Percentiles rank a stretch among this genome's conserved stretches.
phyloP scores from a whole-genome alignment of 2,329 filamentous ascomycete genomes.

The Colletotrichum sp. region DNA sequence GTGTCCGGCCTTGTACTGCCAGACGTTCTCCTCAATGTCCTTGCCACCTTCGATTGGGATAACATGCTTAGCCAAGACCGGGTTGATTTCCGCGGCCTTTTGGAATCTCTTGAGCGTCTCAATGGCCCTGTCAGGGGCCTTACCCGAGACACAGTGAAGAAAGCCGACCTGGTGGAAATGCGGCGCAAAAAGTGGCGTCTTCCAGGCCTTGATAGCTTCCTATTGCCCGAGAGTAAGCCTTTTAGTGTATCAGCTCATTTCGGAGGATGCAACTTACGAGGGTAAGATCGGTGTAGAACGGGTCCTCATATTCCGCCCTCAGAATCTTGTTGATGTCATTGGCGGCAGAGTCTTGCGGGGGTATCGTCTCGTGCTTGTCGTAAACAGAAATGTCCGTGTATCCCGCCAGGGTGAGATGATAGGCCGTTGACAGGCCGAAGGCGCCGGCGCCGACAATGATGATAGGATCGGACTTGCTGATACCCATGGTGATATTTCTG shows the following conservation, averaged over 20 bases:
- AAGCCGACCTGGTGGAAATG: slow-evolving; percentile 49
- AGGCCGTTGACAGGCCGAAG: slow-evolving; percentile 55
- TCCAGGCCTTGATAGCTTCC: slow-evolving; percentile 60
- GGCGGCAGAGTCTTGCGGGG: slow-evolving; percentile 55
- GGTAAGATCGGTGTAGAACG: slow-evolving; percentile 59
- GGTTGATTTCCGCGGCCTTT: slow-evolving; percentile 42
- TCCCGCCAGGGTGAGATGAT: slow-evolving; percentile 47
- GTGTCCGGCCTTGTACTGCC: slow-evolving; percentile 50
- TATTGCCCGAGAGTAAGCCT: slow-evolving; percentile 18
- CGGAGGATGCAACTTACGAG: slow-evolving; percentile 40
- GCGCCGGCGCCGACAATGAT: slow-evolving; percentile 51
- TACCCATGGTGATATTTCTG: slow-evolving; percentile 19
- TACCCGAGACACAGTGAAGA: slow-evolving; percentile 53
- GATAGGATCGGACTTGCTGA: slow-evolving; percentile 30
- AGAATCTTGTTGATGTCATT: slow-evolving; percentile 69
- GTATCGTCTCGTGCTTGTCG: slow-evolving; percentile 43
- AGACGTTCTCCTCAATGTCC: slow-evolving; percentile 47
- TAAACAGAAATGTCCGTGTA: slow-evolving; percentile 53
- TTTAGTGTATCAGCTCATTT: background rate
- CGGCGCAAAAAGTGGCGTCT: slow-evolving; percentile 54
- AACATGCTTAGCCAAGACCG: slow-evolving; percentile 26
- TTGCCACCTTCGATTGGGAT: slow-evolving; percentile 35
- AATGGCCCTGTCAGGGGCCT: slow-evolving; percentile 51
- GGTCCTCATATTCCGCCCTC: slow-evolving; percentile 62
- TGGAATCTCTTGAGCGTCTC: slow-evolving; percentile 48